Base-by-base conservation (phyloP, 1,284 basidiomycete species). In the Boletus calvinii region DNA sequence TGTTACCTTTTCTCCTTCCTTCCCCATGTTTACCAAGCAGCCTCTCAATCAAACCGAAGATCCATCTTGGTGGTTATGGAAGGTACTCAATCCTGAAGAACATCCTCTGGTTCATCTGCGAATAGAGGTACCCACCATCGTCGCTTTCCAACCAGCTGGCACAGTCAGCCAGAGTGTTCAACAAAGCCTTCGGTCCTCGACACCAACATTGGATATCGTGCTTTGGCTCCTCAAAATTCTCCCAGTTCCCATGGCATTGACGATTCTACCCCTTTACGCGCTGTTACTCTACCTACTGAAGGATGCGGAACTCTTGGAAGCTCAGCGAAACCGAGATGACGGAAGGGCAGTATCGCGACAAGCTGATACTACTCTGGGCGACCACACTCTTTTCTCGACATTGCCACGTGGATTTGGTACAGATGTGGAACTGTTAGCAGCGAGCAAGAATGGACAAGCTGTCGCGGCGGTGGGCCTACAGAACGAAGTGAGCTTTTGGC, bases 281-380 rank as follows among this genome's bases (percentile, higher is more conserved):
- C 72, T 98, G 18, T 74, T 97, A 12, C 77, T 92, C n/a, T 95
- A 95, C 66, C 78, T 99, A 1, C 76, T 98, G 53, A 96, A 96
- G 72, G 89, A 97, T 59, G 84, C 93, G 1, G 94, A 98, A 55
- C 79, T 94, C 2, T 79, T 98, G 13, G 94, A 95, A 62, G 87
- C 89, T 5, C 93, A 94, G 63, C 78, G 86, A 39, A 79, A 88
- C 66, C 74, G 79, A 43, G 72, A 75, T 12, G 79, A 81, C 46
- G 65, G 71, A 3, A 75, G 75, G 46, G 56, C 63, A 1, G 60
- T 66, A 1, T 70, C 73, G 6, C 50, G 58, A 6, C 62, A 73
- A 40, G 66, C 73, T 52, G 61, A 61, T 48, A 72, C 62, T 56
- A 62, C 70, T n/a, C 65, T 84, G 6, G 74, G 80, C 48, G 73